Percentiles rank a stretch among this genome's conserved stretches.
These are phyloP conservation scores for Arctium minus DNA, from an alignment of 129 eudicot genomes.

Conservation along the genomic window DNA sequence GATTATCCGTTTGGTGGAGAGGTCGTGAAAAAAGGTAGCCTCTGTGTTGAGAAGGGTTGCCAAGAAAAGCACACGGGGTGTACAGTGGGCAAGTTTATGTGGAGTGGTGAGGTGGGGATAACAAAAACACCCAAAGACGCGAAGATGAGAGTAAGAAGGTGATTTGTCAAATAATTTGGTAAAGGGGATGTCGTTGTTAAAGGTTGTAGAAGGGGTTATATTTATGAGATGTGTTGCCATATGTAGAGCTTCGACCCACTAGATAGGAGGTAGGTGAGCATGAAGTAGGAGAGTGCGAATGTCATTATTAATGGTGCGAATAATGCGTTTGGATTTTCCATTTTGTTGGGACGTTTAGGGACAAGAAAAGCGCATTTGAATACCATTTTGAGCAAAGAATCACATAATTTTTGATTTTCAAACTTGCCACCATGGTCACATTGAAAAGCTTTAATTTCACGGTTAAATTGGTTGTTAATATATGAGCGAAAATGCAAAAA, in stretches of 20 bases:
- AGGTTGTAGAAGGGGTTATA: background rate
- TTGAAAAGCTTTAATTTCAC: background rate
- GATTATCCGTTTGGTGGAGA: background rate
- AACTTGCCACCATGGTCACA: background rate
- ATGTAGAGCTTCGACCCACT: background rate
- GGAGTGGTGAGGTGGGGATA: background rate
- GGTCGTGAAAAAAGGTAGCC: background rate
- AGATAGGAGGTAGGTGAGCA: background rate
- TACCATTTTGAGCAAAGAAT: background rate
- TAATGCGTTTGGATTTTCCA: background rate
- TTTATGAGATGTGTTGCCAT: background rate
- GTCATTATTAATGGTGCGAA: background rate
- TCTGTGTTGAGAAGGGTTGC: background rate
- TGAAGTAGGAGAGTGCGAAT: background rate
- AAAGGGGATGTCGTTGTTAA: background rate
- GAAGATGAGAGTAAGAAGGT: background rate
- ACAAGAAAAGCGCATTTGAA: background rate
- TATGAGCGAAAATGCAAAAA: background rate
- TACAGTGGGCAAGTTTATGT: background rate
- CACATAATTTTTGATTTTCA: background rate
- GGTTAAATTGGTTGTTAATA: background rate
- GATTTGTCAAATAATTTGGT: no score
- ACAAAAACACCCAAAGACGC: background rate
- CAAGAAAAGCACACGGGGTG: background rate
- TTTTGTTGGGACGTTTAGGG: background rate